Conservation (phyloP, 1,284 basidiomycete species). For the Ceratobasidium sp. region DNA sequence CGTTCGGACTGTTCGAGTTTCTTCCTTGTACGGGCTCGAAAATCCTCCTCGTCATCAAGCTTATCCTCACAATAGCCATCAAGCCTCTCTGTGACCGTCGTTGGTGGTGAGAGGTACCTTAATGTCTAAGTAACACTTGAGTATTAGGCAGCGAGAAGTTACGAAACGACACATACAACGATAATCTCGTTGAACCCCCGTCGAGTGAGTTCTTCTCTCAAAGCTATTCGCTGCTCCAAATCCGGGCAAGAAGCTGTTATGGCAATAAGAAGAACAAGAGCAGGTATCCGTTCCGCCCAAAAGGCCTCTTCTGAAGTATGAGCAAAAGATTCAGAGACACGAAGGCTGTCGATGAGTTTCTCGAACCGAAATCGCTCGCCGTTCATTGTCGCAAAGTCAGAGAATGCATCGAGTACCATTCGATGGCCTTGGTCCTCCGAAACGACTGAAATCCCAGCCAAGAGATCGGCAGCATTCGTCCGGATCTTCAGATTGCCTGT, state of each 20-base stretch:
- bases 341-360: constrained; percentile 75
- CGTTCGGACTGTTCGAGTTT: constrained; percentile 32
- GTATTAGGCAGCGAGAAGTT: background rate
- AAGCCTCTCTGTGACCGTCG: constrained; percentile 78
- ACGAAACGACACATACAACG: constrained; percentile 68
- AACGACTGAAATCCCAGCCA: constrained; percentile 86
- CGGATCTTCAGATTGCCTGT: constrained; percentile 74
- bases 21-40: constrained; percentile 67
- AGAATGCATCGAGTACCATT: constrained; percentile 81
- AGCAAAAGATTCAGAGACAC: constrained; percentile 62
- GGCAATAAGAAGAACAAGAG: constrained; percentile 85
- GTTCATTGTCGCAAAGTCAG: constrained; percentile 80
- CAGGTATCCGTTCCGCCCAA: constrained; percentile 86
- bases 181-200: constrained; percentile 87
- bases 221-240: constrained; percentile 80
- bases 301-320: constrained; percentile 68
- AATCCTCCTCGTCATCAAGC: constrained; percentile 88
- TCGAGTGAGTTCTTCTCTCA: constrained; percentile 84
- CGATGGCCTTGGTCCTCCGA: constrained; percentile 79
- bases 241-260: constrained; percentile 81
- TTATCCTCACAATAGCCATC: constrained; percentile 89
- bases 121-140: constrained; percentile 66
- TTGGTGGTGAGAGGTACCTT: constrained; percentile 81
- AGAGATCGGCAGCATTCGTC: constrained; percentile 79
- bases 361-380: constrained; percentile 87